Evolutionary conservation across 495 filamentous ascomycete species (phyloP).

Genomic region (Penicillium salamii): DNA sequence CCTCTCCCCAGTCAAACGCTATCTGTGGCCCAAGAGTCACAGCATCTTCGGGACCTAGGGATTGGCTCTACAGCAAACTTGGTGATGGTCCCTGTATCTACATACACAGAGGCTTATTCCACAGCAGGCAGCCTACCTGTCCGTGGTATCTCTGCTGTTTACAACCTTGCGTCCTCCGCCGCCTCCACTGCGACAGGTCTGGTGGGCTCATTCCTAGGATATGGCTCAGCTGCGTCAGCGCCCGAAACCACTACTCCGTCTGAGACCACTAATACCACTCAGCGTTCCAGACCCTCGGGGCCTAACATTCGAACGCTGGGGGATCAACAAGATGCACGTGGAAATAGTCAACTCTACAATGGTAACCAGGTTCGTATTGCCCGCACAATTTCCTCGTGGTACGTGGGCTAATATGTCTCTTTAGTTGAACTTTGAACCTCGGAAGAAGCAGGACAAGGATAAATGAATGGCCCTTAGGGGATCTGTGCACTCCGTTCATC

Average conservation of each 20-base stretch:
- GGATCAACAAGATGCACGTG: conserved; percentile 49
- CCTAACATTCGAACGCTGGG: conserved; percentile 55
- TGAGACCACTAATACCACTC: conserved; percentile 7
- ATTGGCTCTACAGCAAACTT: conserved; percentile 77
- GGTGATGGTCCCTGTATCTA: conserved; percentile 70
- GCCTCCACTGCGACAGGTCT: conserved; percentile 46
- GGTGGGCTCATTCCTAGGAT: conserved; percentile 56
- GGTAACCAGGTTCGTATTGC: conserved; percentile 72
- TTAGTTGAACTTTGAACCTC: conserved; percentile 74
- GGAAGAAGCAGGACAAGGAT: conserved; percentile 51
- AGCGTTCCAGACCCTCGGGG: conserved; percentile 19
- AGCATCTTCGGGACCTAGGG: conserved; percentile 61
- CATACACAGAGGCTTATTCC: conserved; percentile 60
- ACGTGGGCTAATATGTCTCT: neutral
- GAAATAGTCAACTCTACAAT: conserved; percentile 74
- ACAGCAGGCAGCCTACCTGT: conserved; percentile 39
- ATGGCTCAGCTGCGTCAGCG: conserved; percentile 29
- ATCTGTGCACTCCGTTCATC: neutral
- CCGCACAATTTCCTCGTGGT: neutral
- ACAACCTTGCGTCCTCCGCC: conserved; percentile 41
- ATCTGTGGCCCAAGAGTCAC: conserved; percentile 68
- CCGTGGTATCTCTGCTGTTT: conserved; percentile 41
- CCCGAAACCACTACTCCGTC: conserved; percentile 10
- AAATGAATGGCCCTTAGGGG: conserved; percentile 11
- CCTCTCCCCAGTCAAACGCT: conserved; percentile 74